Percentiles rank a stretch among this genome's conserved stretches.
Evolutionary conservation across 768 basidiomycete genomes (phyloP).

Genomic region (Leucogyrophana mollusca): DNA sequence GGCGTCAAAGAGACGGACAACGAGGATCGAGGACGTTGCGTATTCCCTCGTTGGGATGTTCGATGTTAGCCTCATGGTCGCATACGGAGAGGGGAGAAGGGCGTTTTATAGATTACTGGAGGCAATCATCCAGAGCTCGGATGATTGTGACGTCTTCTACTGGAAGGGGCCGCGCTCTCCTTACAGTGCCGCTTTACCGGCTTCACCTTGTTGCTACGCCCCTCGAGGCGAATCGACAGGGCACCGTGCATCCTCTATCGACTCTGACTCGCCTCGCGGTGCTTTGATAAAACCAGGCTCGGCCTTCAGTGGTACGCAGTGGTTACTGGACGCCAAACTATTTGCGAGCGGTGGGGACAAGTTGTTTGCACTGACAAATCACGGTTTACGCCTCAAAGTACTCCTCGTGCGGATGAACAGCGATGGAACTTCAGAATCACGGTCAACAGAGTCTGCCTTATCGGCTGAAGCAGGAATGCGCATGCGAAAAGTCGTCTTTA

Average conservation of each 20-base stretch:
- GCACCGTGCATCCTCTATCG: no score
- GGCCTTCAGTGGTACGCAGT: no score
- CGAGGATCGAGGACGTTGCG: conserved; percentile 24
- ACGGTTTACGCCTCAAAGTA: conserved; percentile 1
- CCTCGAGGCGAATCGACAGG: no score
- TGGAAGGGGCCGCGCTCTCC: conserved; percentile 21
- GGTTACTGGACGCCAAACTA: not conserved
- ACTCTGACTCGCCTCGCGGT: no score
- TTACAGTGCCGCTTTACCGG: conserved; percentile 16
- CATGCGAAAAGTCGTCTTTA: not conserved
- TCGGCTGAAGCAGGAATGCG: no score
- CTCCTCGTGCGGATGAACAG: not conserved
- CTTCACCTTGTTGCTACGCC: conserved; percentile 19
- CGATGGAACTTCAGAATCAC: no score
- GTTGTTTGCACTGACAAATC: conserved; percentile 2
- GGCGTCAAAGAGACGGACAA: conserved; percentile 29
- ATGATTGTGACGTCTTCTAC: conserved; percentile 22
- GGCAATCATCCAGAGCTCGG: conserved; percentile 10
- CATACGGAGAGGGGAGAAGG: conserved; percentile 29
- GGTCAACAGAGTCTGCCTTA: not conserved
- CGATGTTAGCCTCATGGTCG: conserved; percentile 17
- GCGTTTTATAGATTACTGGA: conserved; percentile 27
- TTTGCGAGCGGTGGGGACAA: not conserved
- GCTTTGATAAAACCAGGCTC: no score
- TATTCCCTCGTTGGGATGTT: conserved; percentile 29